Conservation (phyloP, 2,329 filamentous ascomycete species). For the Penicillium sp. region DNA sequence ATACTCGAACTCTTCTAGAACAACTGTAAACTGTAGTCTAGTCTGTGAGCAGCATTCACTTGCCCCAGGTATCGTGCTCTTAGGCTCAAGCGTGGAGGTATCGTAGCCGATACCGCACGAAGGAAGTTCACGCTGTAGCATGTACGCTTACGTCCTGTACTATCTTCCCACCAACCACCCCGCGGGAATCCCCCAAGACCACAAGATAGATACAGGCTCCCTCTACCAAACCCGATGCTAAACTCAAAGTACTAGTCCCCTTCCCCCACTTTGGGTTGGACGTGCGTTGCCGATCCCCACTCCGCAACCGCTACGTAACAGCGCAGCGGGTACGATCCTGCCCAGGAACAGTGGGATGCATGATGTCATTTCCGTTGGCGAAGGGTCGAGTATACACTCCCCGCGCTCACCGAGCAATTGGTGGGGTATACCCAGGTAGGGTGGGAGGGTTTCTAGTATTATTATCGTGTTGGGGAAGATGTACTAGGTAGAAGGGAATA, state of each 20-base stretch:
- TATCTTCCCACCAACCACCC: too few species aligned
- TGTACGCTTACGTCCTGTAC: too few species aligned
- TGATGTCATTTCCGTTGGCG: conserved; percentile 6
- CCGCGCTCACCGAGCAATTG: not conserved
- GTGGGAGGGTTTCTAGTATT: not conserved
- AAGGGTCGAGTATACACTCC: not conserved
- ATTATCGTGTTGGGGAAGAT: too few species aligned
- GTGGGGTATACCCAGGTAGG: not conserved
- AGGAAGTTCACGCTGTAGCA: too few species aligned
- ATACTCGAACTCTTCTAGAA: conserved; percentile 5
- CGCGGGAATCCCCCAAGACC: too few species aligned
- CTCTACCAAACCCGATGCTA: not conserved
- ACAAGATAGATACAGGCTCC: too few species aligned
- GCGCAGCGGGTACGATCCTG: conserved; percentile 4
- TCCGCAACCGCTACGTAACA: conserved; percentile 15
- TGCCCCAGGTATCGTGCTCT: too few species aligned
- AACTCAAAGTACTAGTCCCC: not conserved
- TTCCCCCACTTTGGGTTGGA: not conserved
- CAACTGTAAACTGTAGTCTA: not conserved
- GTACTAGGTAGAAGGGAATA: not conserved
- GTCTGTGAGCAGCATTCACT: too few species aligned
- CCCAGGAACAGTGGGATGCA: conserved; percentile 8
- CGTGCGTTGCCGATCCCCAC: conserved; percentile 3
- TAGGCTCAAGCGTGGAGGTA: too few species aligned
- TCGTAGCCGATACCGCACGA: too few species aligned